Evolutionary conservation across 1,284 basidiomycete species (phyloP), one percentile per base, ranked within the genome.

Genomic region (Fomes fomentarius): DNA sequence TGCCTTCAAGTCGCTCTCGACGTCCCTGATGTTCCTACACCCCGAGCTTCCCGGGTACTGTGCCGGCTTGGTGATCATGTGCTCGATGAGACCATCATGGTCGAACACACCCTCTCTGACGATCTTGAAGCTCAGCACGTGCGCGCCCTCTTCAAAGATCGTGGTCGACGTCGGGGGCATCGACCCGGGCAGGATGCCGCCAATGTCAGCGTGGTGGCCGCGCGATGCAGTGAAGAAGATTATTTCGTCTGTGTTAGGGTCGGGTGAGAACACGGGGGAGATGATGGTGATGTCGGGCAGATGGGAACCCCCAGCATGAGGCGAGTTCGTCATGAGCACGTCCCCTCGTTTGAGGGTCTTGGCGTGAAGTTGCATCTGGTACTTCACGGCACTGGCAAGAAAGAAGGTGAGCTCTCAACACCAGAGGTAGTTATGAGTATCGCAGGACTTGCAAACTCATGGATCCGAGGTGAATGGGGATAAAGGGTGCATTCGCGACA

Each of bases 81-180:
- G 82, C 48, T 89, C 84, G 34, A 88, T 71, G 15, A 98, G 74
- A 0, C 86, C 89, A 35, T 88, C 80, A 48, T 80, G 78, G 67
- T 98, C 86, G 68, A 94, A 98, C 4, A 87, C 72, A 6, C 96
- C 95, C 17, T 83, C 80, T 41, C 83, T 77, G 14, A 99, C 96
- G 58, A 98, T 88, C 74, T 97, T 98, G 82, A 99, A 94, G 65
- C 90, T 92, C 58, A 87, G 82, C 55, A 98, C 93, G 67, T 94
- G 84, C 0, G 96, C 96, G 12, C 96, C 96, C 73, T 99, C 96
- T 68, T 99, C 92, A 61, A 89, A 94, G 45, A 98, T 87, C 55
- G 81, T 93, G 53, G 91, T 91, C 24, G 89, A 93, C 0, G 91
- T 95, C 0, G 96, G 93, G 0, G 96, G 96, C 96, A 98, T 98